Base-by-base conservation (phyloP, 495 filamentous ascomycete species). In the Penicillium nucicola region DNA sequence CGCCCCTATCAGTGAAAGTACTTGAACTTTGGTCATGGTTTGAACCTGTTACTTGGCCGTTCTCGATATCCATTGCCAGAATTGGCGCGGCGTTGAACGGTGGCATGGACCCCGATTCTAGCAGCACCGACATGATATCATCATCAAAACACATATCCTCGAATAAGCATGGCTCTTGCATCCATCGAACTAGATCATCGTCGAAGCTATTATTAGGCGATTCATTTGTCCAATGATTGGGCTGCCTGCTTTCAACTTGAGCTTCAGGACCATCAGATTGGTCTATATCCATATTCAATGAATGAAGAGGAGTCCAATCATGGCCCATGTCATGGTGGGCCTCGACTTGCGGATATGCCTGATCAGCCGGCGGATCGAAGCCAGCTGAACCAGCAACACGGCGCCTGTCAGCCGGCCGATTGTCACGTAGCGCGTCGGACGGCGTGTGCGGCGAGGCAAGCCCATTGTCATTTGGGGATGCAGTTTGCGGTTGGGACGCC, bases 121-220 rank as follows among this genome's bases (percentile, higher is more conserved):
- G 12, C 11, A 50, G 48, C 5, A 39, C 48, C 4, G 48, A 43
- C 17, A 43, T 39, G 15, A 50, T 32, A 15, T 50, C 48, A 12
- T 50, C 48, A 14, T 43, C 48, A 28, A 50, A 50, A 22, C 48
- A 42, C 32, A 43, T 28, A 37, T 50, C 17, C 10, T 50, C 48
- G 12, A 41, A 41, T 33, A 42, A 23, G n/a, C 48, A 39, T 20
- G 48, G 31, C 11, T 43, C 17, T 19, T 30, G 30, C 40, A 50
- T 43, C 48, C 48, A 50, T 10, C 30, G 31, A 2, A 39, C 8
- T 7, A 43, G 19, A 18, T 43, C 25, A 13, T 50, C 39, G 8
- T 42, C 36, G 3, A 34, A 18, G 9, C n/a, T 36, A 13, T 7
- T 42, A n/a, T 43, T 10, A 4, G 10, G 11, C 1, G 14, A 15